Percentiles rank a stretch among this genome's conserved stretches.
These are phyloP conservation scores for Verbena officinalis DNA, from an alignment of 257 asterid species.

Conservation along the genomic window DNA sequence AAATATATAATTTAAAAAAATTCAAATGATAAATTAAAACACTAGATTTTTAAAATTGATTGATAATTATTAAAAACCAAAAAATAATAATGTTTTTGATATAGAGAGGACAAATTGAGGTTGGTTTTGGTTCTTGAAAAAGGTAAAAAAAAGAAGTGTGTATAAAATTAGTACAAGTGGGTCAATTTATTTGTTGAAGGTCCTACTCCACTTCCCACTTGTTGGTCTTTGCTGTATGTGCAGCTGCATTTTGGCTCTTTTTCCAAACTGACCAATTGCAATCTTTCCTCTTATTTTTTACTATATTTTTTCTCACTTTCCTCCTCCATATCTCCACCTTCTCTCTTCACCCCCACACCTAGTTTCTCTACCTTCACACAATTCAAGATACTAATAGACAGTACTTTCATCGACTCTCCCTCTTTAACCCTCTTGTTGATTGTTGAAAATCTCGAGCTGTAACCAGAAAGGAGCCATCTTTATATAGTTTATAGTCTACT, in stretches of 20 bases:
- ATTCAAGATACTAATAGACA: conserved; percentile 31
- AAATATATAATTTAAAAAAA: too few species aligned
- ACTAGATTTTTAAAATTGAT: too few species aligned
- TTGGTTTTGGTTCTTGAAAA: conserved; percentile 31
- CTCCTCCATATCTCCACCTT: conserved; percentile 2
- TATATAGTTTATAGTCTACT: conserved; percentile 11
- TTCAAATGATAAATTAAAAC: too few species aligned
- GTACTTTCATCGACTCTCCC: conserved; percentile 23
- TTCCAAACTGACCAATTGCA: conserved; percentile 47
- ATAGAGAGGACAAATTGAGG: conserved; percentile 39
- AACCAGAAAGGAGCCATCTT: conserved; percentile 33
- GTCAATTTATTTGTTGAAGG: conserved; percentile 44
- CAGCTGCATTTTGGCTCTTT: conserved; percentile 33
- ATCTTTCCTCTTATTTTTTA: conserved; percentile 30
- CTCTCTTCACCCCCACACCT: conserved; percentile 21
- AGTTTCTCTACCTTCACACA: conserved; percentile 41
- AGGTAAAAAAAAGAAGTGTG: not conserved
- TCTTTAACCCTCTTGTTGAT: conserved; percentile 22
- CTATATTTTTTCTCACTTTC: conserved; percentile 18
- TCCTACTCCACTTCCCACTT: conserved; percentile 65
- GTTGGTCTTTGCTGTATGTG: conserved; percentile 52
- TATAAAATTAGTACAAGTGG: conserved; percentile 43
- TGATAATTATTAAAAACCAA: too few species aligned
- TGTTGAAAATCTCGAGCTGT: conserved; percentile 24
- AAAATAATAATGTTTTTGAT: too few species aligned